These are phyloP conservation scores for Nemania sp. DNA, from an alignment of 2,329 filamentous ascomycete genomes.

Conservation along the genomic window DNA sequence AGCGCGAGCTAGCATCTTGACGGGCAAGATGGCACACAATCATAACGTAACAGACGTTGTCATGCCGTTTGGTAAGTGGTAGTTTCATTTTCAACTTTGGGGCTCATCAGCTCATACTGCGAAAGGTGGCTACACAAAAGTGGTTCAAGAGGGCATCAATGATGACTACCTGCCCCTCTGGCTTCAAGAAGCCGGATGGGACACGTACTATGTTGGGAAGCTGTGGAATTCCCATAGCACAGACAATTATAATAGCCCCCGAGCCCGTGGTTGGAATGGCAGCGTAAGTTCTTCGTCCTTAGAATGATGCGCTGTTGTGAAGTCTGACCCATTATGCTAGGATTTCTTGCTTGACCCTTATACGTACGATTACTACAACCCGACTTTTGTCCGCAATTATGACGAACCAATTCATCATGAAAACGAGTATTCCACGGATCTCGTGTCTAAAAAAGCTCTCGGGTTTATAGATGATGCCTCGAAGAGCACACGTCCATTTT, in stretches of 20 bases:
- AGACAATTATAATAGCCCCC: conserved; percentile 70
- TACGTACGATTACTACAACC: conserved; percentile 73
- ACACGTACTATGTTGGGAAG: conserved; percentile 80
- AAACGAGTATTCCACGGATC: conserved; percentile 66
- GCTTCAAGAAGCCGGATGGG: conserved; percentile 75
- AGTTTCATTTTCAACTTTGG: conserved; percentile 49
- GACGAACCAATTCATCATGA: conserved; percentile 66
- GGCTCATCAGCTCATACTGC: conserved; percentile 21
- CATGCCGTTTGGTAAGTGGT: conserved; percentile 67
- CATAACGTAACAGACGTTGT: conserved; percentile 73
- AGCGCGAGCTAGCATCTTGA: conserved; percentile 72
- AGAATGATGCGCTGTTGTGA: not conserved
- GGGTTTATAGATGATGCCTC: conserved; percentile 66
- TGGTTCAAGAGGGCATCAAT: conserved; percentile 73
- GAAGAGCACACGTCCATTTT: conserved; percentile 64
- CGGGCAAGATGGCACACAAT: conserved; percentile 75
- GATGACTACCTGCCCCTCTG: conserved; percentile 76
- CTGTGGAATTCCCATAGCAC: conserved; percentile 74
- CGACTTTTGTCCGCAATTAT: conserved; percentile 67
- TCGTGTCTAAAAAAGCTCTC: conserved; percentile 64
- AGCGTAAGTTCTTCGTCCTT: conserved; percentile 19
- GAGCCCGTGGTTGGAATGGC: conserved; percentile 65
- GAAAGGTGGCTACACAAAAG: conserved; percentile 71
- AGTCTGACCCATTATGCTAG: conserved; percentile 18
- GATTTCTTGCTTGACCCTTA: conserved; percentile 69